Conservation (phyloP, 495 filamentous ascomycete genomes). For the Aspergillus nidulans region DNA sequence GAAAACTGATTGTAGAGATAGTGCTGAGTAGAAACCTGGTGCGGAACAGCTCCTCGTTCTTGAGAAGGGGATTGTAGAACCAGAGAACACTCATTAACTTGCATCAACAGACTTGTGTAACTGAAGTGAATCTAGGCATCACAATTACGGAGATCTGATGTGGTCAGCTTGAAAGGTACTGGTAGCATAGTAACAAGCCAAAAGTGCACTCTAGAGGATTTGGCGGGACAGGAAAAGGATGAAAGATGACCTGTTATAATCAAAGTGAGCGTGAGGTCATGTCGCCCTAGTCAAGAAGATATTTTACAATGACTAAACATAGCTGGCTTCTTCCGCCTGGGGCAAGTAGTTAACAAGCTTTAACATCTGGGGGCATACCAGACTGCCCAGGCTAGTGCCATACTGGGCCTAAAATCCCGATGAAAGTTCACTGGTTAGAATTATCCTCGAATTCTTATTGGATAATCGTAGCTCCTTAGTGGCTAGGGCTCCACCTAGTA, state of each 20-base stretch:
- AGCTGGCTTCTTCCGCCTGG: not conserved
- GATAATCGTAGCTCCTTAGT: not conserved
- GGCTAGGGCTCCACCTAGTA: not conserved
- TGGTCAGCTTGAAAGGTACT: constrained; percentile 11
- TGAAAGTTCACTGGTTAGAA: not conserved
- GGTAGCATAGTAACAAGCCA: not conserved
- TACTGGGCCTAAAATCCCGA: not conserved
- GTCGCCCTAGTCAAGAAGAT: too few relatives aligned
- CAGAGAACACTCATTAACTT: constrained; percentile 19
- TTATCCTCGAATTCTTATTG: too few relatives aligned
- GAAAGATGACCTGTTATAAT: too few relatives aligned
- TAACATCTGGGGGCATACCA: too few relatives aligned
- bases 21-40: constrained; percentile 10
- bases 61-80: constrained; percentile 30
- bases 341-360: not conserved
- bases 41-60: constrained; percentile 34
- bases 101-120: constrained; percentile 16
- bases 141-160: constrained; percentile 2
- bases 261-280: not conserved
- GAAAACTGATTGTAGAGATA: constrained; percentile 1
- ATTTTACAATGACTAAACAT: too few relatives aligned
- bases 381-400: not conserved
- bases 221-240: too few relatives aligned
- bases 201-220: not conserved
- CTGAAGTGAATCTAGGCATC: constrained; percentile 20